Evolutionary conservation across 352 stramenopile genomes (phyloP).

Genomic region (Pythium scleroteichum): DNA sequence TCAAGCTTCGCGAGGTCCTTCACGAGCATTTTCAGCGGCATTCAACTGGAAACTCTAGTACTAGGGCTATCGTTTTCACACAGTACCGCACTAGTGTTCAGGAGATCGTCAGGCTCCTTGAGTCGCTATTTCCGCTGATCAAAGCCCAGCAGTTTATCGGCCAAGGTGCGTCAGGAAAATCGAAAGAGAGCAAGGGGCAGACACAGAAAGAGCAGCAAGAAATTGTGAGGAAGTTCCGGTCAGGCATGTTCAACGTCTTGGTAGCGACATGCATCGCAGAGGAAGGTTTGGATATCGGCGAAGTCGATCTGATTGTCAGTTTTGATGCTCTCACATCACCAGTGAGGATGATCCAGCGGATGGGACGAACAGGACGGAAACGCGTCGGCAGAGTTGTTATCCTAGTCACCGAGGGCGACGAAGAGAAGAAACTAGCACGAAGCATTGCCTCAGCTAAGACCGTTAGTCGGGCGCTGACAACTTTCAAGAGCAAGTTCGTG

Average conservation of each 20-base stretch:
- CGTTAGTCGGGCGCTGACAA: slow-evolving; percentile 76
- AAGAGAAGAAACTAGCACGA: slow-evolving; percentile 86
- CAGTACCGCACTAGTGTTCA: slow-evolving; percentile 94
- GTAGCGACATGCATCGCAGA: slow-evolving; percentile 96
- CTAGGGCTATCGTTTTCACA: slow-evolving; percentile 97
- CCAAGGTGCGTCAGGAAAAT: slow-evolving; percentile 83
- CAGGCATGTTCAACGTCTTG: slow-evolving; percentile 90
- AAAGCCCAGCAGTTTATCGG: slow-evolving; percentile 94
- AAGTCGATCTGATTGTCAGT: slow-evolving; percentile 94
- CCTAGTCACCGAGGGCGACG: slow-evolving; percentile 87
- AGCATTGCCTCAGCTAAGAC: slow-evolving; percentile 81
- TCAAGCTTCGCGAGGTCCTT: slow-evolving; percentile 91
- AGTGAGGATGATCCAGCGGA: slow-evolving; percentile 95
- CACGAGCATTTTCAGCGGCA: slow-evolving; percentile 88
- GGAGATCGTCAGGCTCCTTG: slow-evolving; percentile 91
- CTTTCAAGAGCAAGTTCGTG: slow-evolving; percentile 90
- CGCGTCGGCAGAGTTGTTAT: slow-evolving; percentile 91
- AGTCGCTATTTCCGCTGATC: slow-evolving; percentile 68
- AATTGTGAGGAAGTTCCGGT: slow-evolving; percentile 90
- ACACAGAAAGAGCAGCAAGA: slow-evolving; percentile 96
- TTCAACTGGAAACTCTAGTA: slow-evolving; percentile 67
- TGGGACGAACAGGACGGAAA: slow-evolving; percentile 96
- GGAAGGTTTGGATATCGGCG: slow-evolving; percentile 95
- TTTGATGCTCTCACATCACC: slow-evolving; percentile 94
- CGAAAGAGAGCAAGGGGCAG: slow-evolving; percentile 86